Base-by-base conservation (phyloP, 768 basidiomycete genomes). In the Tulasnella sp. region DNA sequence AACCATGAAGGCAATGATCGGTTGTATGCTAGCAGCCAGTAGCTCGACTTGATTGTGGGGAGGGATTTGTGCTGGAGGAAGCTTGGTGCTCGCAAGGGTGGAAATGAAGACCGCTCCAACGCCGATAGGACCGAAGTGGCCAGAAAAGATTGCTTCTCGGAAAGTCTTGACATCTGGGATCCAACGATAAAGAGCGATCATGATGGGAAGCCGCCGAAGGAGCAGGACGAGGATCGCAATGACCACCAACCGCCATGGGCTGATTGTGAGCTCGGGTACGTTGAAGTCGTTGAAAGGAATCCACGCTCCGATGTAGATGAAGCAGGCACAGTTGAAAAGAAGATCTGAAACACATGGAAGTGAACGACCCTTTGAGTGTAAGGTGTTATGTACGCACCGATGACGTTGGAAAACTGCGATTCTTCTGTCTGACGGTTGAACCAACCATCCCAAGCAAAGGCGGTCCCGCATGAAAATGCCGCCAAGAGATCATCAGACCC, bases 71-170 rank as follows among this genome's bases (percentile, higher is more conserved):
- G 67, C 62, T 6, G 63, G 65, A 4, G 83, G 77, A 14, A 93
- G 75, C 49, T 78, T 70, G 59, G 76, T 72, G 7, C 77, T 76
- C 5, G 89, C 88, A 9, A 89, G 75, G 0, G 89, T 91, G 9
- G 84, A 84, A 59, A 97, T 97, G 73, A 96, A 99, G 50, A 99
- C 76, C 11, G 90, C 94, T 40, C 91, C 90, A 77, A 96, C 91
- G 50, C 93, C 93, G 86, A 96, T 87, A 19, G 88, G 86, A 11
- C 91, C 94, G 67, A 97, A 99, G 71, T 97, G 93, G 0, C 96
- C 96, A 37, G 80, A 84, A 69, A 99, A 99, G 3, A 93, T 62
- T 0, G 96, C 94, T 69, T 99, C 96, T 42, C 89, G 76, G 60
- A 92, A 79, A 0, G 86, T 97, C 73, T 94, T 96, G 63, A 98